These are phyloP conservation scores for Taxillus chinensis DNA, from an alignment of 164 flowering plant genomes.

Conservation along the genomic window DNA sequence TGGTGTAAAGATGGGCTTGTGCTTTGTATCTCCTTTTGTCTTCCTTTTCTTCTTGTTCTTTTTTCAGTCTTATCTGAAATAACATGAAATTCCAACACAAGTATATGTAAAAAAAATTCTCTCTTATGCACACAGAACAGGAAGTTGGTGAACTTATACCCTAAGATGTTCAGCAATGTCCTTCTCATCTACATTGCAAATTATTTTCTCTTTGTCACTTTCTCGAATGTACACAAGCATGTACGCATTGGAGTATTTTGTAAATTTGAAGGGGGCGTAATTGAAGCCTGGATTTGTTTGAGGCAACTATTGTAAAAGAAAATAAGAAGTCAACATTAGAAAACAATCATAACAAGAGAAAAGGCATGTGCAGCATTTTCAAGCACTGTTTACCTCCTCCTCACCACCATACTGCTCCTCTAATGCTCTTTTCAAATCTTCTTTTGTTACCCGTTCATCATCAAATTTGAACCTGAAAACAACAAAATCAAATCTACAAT, in stretches of 20 bases:
- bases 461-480: constrained; percentile 71
- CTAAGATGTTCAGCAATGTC: constrained; percentile 86
- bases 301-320: constrained; percentile 42
- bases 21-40: constrained; percentile 80
- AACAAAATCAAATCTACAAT: no score
- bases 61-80: constrained; percentile 68
- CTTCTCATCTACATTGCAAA: constrained; percentile 79
- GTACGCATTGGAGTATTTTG: constrained; percentile 89
- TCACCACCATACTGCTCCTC: constrained; percentile 95
- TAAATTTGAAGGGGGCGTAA: constrained; percentile 76
- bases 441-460: constrained; percentile 87
- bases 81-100: background rate
- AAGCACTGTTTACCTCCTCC: constrained; percentile 48
- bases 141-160: constrained; percentile 23
- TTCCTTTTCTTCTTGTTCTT: constrained; percentile 89
- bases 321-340: constrained; percentile 4
- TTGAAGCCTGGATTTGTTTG: constrained; percentile 87
- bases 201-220: constrained; percentile 81
- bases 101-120: no score
- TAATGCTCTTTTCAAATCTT: constrained; percentile 63
- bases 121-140: background rate
- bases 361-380: background rate
- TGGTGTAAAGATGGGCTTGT: constrained; percentile 75
- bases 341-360: background rate
- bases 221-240: constrained; percentile 94